phyloP scores from a whole-genome alignment of 352 stramenopile species.

The Pythium rhizo-oryzae region DNA sequence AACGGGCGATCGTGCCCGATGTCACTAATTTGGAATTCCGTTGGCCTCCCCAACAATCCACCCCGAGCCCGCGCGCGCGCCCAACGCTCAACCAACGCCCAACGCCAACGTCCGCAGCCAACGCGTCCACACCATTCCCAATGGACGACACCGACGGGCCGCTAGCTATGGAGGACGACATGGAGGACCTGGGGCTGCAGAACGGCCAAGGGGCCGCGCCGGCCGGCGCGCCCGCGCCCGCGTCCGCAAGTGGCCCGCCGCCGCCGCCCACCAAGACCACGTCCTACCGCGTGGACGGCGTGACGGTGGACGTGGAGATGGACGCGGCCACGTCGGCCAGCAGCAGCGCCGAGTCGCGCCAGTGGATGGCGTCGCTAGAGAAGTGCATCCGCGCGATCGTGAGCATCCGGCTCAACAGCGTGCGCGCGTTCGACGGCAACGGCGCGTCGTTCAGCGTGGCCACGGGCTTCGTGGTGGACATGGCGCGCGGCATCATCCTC shows the following conservation, averaged over 20 bases:
- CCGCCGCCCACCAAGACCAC: conserved; percentile 19
- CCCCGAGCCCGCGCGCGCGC: background rate
- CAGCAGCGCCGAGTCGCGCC: conserved; percentile 56
- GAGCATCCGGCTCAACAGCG: conserved; percentile 85
- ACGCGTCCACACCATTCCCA: no score
- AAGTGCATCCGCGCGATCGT: conserved; percentile 79
- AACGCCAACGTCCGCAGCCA: background rate
- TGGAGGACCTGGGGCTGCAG: conserved; percentile 26
- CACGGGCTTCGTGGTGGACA: conserved; percentile 93
- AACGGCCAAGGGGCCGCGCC: background rate
- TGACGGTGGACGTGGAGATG: conserved; percentile 46
- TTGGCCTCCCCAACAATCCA: background rate
- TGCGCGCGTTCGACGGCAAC: conserved; percentile 90
- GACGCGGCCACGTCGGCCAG: conserved; percentile 20
- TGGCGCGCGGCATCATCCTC: conserved; percentile 85
- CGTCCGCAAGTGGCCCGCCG: background rate
- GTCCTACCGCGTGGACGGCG: conserved; percentile 36
- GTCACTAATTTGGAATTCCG: background rate
- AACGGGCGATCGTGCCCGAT: background rate
- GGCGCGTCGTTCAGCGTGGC: conserved; percentile 85
- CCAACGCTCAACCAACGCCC: no score
- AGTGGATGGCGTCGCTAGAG: conserved; percentile 74
- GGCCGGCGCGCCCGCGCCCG: no score
- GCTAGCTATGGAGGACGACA: conserved; percentile 26
- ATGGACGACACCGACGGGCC: conserved; percentile 29